Evolutionary conservation across 768 basidiomycete genomes (phyloP).

Genomic region (Amanita thiersii): DNA sequence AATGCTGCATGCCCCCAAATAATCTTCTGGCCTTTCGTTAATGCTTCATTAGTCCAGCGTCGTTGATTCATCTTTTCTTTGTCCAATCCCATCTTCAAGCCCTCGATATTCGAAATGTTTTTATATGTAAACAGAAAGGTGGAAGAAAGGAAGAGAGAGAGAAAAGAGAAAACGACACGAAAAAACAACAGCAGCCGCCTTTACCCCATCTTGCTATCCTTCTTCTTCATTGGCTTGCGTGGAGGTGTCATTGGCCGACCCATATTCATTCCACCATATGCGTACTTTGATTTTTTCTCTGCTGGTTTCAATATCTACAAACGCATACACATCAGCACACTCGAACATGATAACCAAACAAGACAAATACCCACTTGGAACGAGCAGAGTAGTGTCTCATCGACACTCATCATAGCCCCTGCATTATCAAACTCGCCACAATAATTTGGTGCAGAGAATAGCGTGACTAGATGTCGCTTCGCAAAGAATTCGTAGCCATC

Average conservation of each 20-base stretch:
- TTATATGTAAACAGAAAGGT: slow-evolving; percentile 10
- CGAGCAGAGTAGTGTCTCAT: slow-evolving; percentile 93
- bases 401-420: slow-evolving; percentile 99
- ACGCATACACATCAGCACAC: slow-evolving; percentile 5
- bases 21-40: too few relatives aligned
- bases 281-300: slow-evolving; percentile 95
- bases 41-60: too few relatives aligned
- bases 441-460: slow-evolving; percentile 96
- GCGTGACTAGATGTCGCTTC: slow-evolving; percentile 91
- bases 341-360: slow-evolving; percentile 1
- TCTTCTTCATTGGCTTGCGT: slow-evolving; percentile 91
- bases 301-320: slow-evolving; percentile 93
- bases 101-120: neutral
- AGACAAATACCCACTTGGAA: slow-evolving; percentile 67
- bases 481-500: slow-evolving; percentile 99
- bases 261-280: slow-evolving; percentile 81
- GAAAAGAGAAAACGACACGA: neutral
- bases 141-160: slow-evolving; percentile 1
- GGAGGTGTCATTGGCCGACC: slow-evolving; percentile 90
- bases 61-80: too few relatives aligned
- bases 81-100: too few relatives aligned
- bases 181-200: neutral
- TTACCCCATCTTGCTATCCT: slow-evolving; percentile 65
- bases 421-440: slow-evolving; percentile 98
- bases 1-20: too few relatives aligned